Percentiles rank a stretch among this genome's conserved stretches.
Evolutionary conservation across 352 stramenopile species (phyloP).

Genomic region (Globisporangium echinulatum): DNA sequence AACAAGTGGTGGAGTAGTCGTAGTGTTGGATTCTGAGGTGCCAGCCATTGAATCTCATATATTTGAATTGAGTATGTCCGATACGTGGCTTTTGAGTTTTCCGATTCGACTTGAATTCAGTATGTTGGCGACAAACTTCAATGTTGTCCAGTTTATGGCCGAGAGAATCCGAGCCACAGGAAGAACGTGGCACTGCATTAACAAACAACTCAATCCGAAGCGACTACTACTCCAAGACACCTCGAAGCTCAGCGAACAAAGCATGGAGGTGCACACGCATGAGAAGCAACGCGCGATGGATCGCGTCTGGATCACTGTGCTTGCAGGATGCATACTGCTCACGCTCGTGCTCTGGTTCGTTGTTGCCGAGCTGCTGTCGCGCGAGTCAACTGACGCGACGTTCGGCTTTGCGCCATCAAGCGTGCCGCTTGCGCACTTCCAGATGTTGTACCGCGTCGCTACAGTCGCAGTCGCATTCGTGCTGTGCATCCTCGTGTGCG

Average conservation of each 20-base stretch:
- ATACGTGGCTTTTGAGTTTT: no score
- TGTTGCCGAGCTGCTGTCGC: neutral
- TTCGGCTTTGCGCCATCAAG: slow-evolving; percentile 3
- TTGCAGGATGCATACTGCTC: neutral
- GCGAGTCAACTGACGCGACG: neutral
- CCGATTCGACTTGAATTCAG: no score
- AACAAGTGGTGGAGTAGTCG: neutral
- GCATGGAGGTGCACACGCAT: slow-evolving; percentile 1
- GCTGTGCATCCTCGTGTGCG: neutral
- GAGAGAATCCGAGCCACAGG: no score
- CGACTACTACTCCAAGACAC: neutral
- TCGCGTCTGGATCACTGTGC: slow-evolving; percentile 1
- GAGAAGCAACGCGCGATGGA: slow-evolving; percentile 2
- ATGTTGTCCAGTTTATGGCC: no score
- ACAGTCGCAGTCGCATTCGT: slow-evolving; percentile 2
- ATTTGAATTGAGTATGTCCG: no score
- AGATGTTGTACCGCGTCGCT: neutral
- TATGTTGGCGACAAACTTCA: no score
- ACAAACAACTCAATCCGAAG: no score
- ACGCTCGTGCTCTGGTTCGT: slow-evolving; percentile 4
- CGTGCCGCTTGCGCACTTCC: slow-evolving; percentile 2
- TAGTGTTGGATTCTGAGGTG: no score
- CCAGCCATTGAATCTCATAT: no score
- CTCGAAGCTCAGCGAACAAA: neutral
- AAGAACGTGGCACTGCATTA: no score